Conservation (phyloP, 2,329 filamentous ascomycete genomes). For the Stagonosporopsis vannaccii region DNA sequence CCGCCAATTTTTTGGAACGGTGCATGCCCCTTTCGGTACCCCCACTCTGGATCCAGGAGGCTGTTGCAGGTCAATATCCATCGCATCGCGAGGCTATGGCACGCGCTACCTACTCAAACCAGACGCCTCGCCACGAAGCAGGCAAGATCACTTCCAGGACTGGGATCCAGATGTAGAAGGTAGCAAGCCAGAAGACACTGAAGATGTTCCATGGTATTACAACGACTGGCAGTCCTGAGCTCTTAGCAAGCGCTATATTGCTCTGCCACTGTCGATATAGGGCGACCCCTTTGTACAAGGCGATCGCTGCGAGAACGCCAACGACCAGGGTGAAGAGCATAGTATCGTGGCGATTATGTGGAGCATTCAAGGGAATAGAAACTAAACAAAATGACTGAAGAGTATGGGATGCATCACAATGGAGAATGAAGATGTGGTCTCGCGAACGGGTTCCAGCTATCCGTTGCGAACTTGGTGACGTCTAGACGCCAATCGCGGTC, state of each 20-base stretch:
- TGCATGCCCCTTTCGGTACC: constrained; percentile 63
- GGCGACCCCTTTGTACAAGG: constrained; percentile 41
- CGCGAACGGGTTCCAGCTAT: constrained; percentile 16
- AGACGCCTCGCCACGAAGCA: constrained; percentile 61
- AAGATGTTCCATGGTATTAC: constrained; percentile 56
- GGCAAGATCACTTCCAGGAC: constrained; percentile 63
- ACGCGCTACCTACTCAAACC: constrained; percentile 64
- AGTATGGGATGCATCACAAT: constrained; percentile 7
- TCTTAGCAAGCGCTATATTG: constrained; percentile 55
- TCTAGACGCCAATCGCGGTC: constrained; percentile 24
- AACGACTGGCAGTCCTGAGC: constrained; percentile 56
- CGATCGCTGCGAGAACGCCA: constrained; percentile 36
- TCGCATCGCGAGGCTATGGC: constrained; percentile 1
- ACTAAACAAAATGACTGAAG: constrained; percentile 7
- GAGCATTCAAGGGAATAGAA: constrained; percentile 1
- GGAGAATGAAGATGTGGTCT: constrained; percentile 14
- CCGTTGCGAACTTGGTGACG: constrained; percentile 30
- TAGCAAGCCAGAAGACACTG: constrained; percentile 64
- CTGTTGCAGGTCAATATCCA: constrained; percentile 43
- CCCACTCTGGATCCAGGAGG: constrained; percentile 66
- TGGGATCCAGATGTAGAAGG: constrained; percentile 62
- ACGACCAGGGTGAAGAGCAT: constrained; percentile 31
- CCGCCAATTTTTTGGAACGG: constrained; percentile 65
- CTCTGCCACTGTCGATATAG: constrained; percentile 48
- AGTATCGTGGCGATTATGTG: constrained; percentile 1